Evolutionary conservation across 176 grass and related monocot genomes (phyloP), one percentile per base, ranked within the genome.

Genomic region (Typha latifolia): DNA sequence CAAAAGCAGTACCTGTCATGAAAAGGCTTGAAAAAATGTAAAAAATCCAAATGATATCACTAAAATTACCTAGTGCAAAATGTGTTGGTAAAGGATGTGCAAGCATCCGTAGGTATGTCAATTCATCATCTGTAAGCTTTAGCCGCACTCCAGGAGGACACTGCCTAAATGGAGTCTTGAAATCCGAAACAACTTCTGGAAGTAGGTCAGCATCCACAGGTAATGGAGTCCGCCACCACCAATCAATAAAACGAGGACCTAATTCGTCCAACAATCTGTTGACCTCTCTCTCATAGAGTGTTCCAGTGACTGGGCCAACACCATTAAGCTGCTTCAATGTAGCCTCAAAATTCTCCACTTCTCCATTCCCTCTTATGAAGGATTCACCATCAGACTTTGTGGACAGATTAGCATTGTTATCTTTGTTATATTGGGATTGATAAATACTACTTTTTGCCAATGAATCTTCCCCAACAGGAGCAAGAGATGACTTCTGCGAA

Each of bases 141-240:
- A 20, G 69, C 72, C 78, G 80, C 49, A 80, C 76, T 10, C 79
- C 67, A 76, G 94, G 89, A 69, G 81, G 81, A 10, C 83, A 89
- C 72, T 74, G 80, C 62, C 94, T 89, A 69, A 80, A 87, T 66
- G 85, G 89, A 55, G 83, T 84, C 64, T 27, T 81, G 64, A 81
- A 93, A 69, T 77, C 83, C 51, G 72, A 75, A 61, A 90, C 43
- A 76, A 71, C 68, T 49, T 87, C 83, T 69, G 89, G 89, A 61
- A 97, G 86, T 43, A 90, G 70, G 75, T 97, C 89, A 14, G 83
- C 94, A 68, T 97, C 94, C 21, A 97, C 94, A 78, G 94, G 94
- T 64, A 92, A 69, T 73, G 94, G 94, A 32, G 78, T 89, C 55
- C 72, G 64, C 94, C 94, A 97, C 94, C 89, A 97, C 94, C 94